A percentile compares a stretch with the other conserved stretches of the same genome.
phyloP scores from a whole-genome alignment of 371 early-diverging fungal species.

The Rhizomucor miehei region DNA sequence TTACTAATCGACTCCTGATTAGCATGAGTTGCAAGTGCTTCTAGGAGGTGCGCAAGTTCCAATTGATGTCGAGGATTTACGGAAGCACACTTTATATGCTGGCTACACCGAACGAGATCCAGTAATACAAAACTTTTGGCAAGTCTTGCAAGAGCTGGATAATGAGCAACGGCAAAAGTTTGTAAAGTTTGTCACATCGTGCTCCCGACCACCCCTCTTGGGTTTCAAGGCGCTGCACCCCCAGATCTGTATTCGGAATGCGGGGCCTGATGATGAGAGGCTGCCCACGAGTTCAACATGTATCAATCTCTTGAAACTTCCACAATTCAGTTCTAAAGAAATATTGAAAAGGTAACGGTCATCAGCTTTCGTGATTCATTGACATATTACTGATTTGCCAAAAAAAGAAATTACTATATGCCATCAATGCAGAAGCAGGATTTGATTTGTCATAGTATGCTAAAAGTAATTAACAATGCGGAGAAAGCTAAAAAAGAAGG shows the following conservation, averaged over 20 bases:
- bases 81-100: slow-evolving; percentile 77
- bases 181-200: slow-evolving; percentile 90
- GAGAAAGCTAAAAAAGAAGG: background rate
- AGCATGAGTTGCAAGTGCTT: slow-evolving; percentile 88
- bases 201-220: slow-evolving; percentile 87
- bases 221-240: slow-evolving; percentile 88
- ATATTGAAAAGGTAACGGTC: slow-evolving; percentile 52
- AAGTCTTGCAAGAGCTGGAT: slow-evolving; percentile 61
- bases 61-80: slow-evolving; percentile 78
- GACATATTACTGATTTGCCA: background rate
- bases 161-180: slow-evolving; percentile 70
- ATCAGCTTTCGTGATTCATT: background rate
- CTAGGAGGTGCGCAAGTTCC: slow-evolving; percentile 76
- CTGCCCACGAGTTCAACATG: slow-evolving; percentile 91
- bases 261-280: slow-evolving; percentile 57
- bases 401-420: slow-evolving; percentile 76
- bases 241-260: slow-evolving; percentile 70
- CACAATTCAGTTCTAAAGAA: slow-evolving; percentile 64
- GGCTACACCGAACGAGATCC: slow-evolving; percentile 71
- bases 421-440: slow-evolving; percentile 87
- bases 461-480: slow-evolving; percentile 6
- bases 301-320: slow-evolving; percentile 92
- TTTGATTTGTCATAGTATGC: slow-evolving; percentile 76
- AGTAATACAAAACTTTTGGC: slow-evolving; percentile 84
- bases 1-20: background rate